Evolutionary conservation across 2,329 filamentous ascomycete genomes (phyloP), one percentile per base, ranked within the genome.

Genomic region (Lojkania enalia): DNA sequence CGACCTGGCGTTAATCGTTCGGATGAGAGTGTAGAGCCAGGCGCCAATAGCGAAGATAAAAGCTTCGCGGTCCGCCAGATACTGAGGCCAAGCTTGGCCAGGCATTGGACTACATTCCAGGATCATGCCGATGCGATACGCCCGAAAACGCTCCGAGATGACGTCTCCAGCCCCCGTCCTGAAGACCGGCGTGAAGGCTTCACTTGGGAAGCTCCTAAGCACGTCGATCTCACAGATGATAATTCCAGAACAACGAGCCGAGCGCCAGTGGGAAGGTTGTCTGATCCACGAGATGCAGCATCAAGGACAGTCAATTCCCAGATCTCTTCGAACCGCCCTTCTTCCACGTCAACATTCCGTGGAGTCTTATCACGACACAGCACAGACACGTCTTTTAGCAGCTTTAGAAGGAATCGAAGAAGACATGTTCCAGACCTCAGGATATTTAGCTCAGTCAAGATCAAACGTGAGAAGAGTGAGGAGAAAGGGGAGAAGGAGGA

Each of bases 171-270:
- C 11, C 56, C 58, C 5, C 52, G 49, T 15, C 45, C 49, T 13
- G 55, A 51, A 6, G 39, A 35, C n/a, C 51, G 63, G 41, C 58
- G 63, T 13, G 56, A 60, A 31, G 58, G 60, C 20, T 60, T 66
- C n/a, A 57, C 42, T 9, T 64, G 58, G 57, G 56, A 51, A 5
- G 21, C 41, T 23, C 51, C 20, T 20, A 33, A 27, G 14, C 14
- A 12, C 11, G 16, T 12, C 9, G 30, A 33, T n/a, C n/a, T n/a
- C n/a, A n/a, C n/a, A 9, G 7, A 9, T 16, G 9, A 16, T 33
- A 16, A 16, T n/a, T 27, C 25, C 25, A 20, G 19, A 9, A 19
- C 33, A 36, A 11, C 5, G 9, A 20, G 18, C 12, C 6, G 6
- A 20, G 15, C 18, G 11, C 19, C 18, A 20, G 14, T 9, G 33